Percentiles rank a stretch among this genome's conserved stretches.
These are phyloP conservation scores for Kwoniella shivajii DNA, from an alignment of 1,284 basidiomycete genomes.

Conservation along the genomic window DNA sequence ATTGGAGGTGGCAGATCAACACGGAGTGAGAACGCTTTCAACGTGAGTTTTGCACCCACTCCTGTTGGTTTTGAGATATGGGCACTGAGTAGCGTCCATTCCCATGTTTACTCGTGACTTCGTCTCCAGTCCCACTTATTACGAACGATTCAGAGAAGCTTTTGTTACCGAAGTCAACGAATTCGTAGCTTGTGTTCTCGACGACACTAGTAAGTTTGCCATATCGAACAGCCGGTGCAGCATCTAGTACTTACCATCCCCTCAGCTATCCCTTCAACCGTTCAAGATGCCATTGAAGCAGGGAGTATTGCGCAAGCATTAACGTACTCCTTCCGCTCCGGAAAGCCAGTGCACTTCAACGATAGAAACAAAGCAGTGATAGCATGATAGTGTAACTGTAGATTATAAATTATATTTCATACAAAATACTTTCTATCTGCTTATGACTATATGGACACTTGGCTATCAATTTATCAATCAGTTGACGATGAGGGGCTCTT, in stretches of 20 bases:
- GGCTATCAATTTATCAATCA: too few relatives aligned
- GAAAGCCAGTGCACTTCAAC: constrained; percentile 21
- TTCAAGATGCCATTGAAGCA: constrained; percentile 25
- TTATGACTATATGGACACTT: too few relatives aligned
- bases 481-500: too few relatives aligned
- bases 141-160: constrained; percentile 28
- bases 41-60: too few relatives aligned
- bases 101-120: too few relatives aligned
- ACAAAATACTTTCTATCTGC: too few relatives aligned
- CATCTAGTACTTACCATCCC: not conserved
- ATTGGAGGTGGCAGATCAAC: constrained; percentile 19
- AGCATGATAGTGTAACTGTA: too few relatives aligned
- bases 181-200: constrained; percentile 20
- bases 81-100: too few relatives aligned
- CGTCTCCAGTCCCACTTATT: constrained; percentile 19
- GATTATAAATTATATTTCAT: too few relatives aligned
- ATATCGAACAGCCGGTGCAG: not conserved
- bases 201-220: constrained; percentile 21
- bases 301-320: constrained; percentile 25
- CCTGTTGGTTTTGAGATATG: too few relatives aligned
- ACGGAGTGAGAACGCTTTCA: constrained; percentile 14
- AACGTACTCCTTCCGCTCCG: constrained; percentile 14
- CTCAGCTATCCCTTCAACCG: constrained; percentile 11
- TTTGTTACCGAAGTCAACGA: constrained; percentile 27
- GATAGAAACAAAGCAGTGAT: constrained; percentile 16